Evolutionary conservation across 73 alveolate genomes (phyloP), one percentile per base, ranked within the genome.

Genomic region (Paraurostyla sp.): DNA sequence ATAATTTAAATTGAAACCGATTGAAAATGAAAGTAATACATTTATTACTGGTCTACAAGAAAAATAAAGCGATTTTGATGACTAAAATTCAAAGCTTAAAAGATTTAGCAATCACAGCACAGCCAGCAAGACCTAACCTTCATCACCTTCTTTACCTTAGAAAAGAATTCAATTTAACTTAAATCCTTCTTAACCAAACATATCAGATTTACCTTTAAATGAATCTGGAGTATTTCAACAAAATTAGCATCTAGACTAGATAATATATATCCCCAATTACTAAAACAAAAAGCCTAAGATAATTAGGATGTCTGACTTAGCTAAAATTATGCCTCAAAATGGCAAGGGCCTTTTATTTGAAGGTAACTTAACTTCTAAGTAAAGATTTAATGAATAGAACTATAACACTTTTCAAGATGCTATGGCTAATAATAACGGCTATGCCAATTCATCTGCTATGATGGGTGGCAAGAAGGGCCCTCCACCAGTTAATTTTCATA

Each of bases 251-350:
- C 60, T 63, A 69, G 84, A 69, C 29, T 22, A 43, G n/a, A 6
- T 69, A 32, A 69, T 69, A 13, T 69, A 11, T 41, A 38, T 69
- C 16, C 84, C 84, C n/a, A 69, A 69, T 29, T 69, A 15, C 23
- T 63, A 43, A n/a, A 43, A 69, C 38, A 69, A 43, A 23, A 69
- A 69, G 63, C 63, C 84, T 16, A 69, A 69, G 63, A 69, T 69
- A 7, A 69, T 69, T 41, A 69, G 63, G 35, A 41, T 69, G 65
- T 18, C 59, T 69, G 84, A 69, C 25, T 30, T 60, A 27, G 78
- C 78, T 30, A 60, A 60, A 60, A 45, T 60, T 27, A 30, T 29
- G 25, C 22, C 22, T 27, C 15, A 7, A 9, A 33, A 23, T 25
- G 7, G 78, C n/a, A 13, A 25, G 25, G 25, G 13, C 16, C 6